Conservation (phyloP, 2,329 filamentous ascomycete genomes). For the Fusarium oligoseptatum region DNA sequence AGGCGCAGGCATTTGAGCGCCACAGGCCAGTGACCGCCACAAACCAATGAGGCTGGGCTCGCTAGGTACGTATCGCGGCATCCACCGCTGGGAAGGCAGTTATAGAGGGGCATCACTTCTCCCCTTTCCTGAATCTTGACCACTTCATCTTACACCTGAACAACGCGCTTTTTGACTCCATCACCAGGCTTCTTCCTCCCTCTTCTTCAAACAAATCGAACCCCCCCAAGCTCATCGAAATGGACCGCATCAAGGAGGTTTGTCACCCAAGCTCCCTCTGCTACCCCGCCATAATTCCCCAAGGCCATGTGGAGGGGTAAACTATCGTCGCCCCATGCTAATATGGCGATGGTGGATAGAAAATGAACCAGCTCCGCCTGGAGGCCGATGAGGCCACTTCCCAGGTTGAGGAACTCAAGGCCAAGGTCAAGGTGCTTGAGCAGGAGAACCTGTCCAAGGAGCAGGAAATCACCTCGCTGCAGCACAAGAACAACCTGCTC, state of each 20-base stretch:
- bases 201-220: slow-evolving; percentile 21
- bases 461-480: slow-evolving; percentile 96
- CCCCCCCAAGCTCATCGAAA: slow-evolving; percentile 56
- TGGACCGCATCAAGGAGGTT: slow-evolving; percentile 94
- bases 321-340: slow-evolving; percentile 43
- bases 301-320: slow-evolving; percentile 49
- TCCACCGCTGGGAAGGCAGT: slow-evolving; percentile 42
- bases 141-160: slow-evolving; percentile 50
- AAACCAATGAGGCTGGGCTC: slow-evolving; percentile 45
- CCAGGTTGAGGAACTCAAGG: slow-evolving; percentile 89
- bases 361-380: slow-evolving; percentile 94
- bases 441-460: slow-evolving; percentile 97
- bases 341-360: slow-evolving; percentile 65
- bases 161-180: slow-evolving; percentile 51
- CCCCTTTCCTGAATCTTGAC: slow-evolving; percentile 54
- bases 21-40: slow-evolving; percentile 37
- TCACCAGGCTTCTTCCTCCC: slow-evolving; percentile 38
- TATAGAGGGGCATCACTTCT: slow-evolving; percentile 55
- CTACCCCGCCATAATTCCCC: slow-evolving; percentile 50
- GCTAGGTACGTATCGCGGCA: slow-evolving; percentile 31
- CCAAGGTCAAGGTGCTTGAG: slow-evolving; percentile 89
- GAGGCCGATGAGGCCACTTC: slow-evolving; percentile 88
- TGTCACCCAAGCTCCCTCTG: slow-evolving; percentile 55
- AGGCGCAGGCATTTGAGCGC: slow-evolving; percentile 34
- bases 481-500: slow-evolving; percentile 94